A percentile compares a stretch with the other conserved stretches of the same genome.
These are phyloP conservation scores for Scenedesmus sp. DNA, from an alignment of 163 green algal genomes.

Conservation along the genomic window DNA sequence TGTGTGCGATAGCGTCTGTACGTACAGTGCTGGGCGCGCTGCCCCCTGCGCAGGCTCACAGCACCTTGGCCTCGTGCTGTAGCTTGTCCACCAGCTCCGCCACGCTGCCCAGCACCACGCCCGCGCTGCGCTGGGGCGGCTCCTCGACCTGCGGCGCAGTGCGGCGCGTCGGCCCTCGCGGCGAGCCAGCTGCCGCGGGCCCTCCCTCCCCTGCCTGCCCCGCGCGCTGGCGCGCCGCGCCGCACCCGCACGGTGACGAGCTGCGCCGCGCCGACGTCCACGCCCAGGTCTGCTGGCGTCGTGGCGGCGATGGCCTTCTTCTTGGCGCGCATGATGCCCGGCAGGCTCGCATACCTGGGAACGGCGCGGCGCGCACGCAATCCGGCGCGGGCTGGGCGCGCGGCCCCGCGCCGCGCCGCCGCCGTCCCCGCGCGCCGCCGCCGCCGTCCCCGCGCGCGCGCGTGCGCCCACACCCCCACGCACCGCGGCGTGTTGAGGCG, in stretches of 20 bases:
- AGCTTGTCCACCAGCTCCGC: constrained; percentile 75
- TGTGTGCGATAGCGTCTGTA: not conserved
- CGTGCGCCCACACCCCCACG: no score
- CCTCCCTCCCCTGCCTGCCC: no score
- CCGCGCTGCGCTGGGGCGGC: constrained; percentile 70
- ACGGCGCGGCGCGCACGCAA: not conserved
- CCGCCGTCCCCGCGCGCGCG: no score
- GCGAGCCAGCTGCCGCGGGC: no score
- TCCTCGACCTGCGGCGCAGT: constrained; percentile 76
- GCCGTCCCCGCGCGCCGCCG: no score
- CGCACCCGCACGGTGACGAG: constrained; percentile 32
- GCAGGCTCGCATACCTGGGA: constrained; percentile 83
- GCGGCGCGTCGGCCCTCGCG: no score
- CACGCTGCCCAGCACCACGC: constrained; percentile 65
- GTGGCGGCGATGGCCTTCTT: constrained; percentile 80
- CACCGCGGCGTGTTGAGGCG: constrained; percentile 91
- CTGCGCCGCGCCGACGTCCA: constrained; percentile 18
- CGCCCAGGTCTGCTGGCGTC: constrained; percentile 55
- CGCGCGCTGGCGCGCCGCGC: not conserved
- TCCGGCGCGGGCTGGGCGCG: no score
- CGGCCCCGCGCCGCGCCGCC: no score
- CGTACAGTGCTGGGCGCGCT: not conserved
- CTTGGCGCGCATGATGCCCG: constrained; percentile 92
- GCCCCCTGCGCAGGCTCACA: constrained; percentile 41
- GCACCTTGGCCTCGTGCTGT: constrained; percentile 54